Base-by-base conservation (phyloP, 2,329 filamentous ascomycete genomes). In the Dryadomyces quercivorus region DNA sequence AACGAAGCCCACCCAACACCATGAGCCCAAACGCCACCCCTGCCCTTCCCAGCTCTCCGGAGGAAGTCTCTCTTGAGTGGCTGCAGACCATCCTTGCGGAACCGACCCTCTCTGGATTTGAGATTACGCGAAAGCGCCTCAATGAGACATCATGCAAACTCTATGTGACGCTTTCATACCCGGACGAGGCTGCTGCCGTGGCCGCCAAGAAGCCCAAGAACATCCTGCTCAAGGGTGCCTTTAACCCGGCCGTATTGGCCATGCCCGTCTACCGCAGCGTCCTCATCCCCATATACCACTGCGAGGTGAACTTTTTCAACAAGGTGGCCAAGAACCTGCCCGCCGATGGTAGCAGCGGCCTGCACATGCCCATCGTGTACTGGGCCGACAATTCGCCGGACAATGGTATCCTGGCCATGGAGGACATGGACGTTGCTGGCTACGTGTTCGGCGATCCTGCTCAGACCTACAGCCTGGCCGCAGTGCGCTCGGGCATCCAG, bases 351-450 rank as follows among this genome's bases (percentile, higher is more conserved):
- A n/a, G n/a, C 22, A 60, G 62, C 21, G 8, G 31, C 26, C 64
- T 58, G 54, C 57, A 54, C 13, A 50, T 60, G 12, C 59, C 57
- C 13, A 55, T 47, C 16, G 56, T 51, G 55, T 57, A 51, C 46
- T 55, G 52, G 57, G 56, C 56, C 31, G 59, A 61, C 58, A 59
- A 68, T 53, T 40, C 46, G 31, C 63, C 62, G 57, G 49, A 56
- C 16, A 67, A 68, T 6, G 80, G 95, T 55, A 73, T 84, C 48
- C 81, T 82, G 57, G 73, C 95, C 21, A 81, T 82, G 48, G 77
- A 79, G 55, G 82, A 86, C 5, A 94, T 90, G 62, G 43, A 7
- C 5, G 77, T 73, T 20, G 70, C 73, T n/a, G 47, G 34, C 60
- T 70, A 66, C 61, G 63, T 63, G 0, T 80, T 76, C 2, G 77